Evolutionary conservation across 2,329 filamentous ascomycete genomes (phyloP).

Genomic region (Hypoxylon sp.): DNA sequence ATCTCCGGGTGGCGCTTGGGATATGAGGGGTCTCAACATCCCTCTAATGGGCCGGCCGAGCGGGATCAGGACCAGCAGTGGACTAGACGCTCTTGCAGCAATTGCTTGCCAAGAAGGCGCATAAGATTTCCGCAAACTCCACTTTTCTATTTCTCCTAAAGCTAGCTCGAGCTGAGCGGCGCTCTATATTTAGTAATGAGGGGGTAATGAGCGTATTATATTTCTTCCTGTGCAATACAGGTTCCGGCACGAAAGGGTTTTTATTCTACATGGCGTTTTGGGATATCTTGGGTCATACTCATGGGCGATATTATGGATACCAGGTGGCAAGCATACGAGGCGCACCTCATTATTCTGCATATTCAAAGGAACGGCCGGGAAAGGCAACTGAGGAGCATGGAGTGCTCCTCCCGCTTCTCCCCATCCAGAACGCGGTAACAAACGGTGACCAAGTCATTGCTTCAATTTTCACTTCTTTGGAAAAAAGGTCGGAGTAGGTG

Average conservation of each 20-base stretch:
- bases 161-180: slow-evolving; percentile 19
- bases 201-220: slow-evolving; percentile 32
- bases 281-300: slow-evolving; percentile 41
- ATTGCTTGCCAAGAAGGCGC: slow-evolving; percentile 66
- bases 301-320: slow-evolving; percentile 46
- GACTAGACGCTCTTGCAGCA: slow-evolving; percentile 69
- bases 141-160: slow-evolving; percentile 39
- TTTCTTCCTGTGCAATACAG: slow-evolving; percentile 28
- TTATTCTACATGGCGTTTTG: slow-evolving; percentile 45
- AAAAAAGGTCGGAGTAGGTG: slow-evolving; percentile 30
- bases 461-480: slow-evolving; percentile 27
- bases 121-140: slow-evolving; percentile 39
- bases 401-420: slow-evolving; percentile 34
- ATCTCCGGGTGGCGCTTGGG: slow-evolving; percentile 61
- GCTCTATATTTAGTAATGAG: slow-evolving; percentile 35
- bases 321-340: slow-evolving; percentile 54
- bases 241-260: slow-evolving; percentile 27
- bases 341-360: slow-evolving; percentile 50
- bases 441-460: slow-evolving; percentile 15
- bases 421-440: slow-evolving; percentile 10
- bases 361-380: slow-evolving; percentile 45
- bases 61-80: slow-evolving; percentile 62
- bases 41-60: slow-evolving; percentile 63
- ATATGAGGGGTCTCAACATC: slow-evolving; percentile 63
- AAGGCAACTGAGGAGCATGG: slow-evolving; percentile 38